Evolutionary conservation across 805 yeast genomes (phyloP).

Genomic region (Spencermartinsiella europaea): DNA sequence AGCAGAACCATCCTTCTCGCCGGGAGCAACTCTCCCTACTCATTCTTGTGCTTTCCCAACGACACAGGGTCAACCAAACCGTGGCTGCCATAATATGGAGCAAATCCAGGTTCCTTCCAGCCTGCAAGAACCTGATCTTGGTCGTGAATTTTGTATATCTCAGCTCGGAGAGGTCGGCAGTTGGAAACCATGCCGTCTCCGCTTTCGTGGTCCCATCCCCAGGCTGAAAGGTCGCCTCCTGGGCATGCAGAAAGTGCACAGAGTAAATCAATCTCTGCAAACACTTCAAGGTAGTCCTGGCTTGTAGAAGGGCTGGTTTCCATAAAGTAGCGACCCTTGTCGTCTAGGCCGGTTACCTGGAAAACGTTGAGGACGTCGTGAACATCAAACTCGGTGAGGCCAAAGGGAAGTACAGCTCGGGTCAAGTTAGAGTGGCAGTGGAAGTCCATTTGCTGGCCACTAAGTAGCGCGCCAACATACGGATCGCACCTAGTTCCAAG

Average conservation of each 20-base stretch:
- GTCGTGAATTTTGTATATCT: slow-evolving; percentile 52
- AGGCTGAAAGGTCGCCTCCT: slow-evolving; percentile 60
- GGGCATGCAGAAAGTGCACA: slow-evolving; percentile 66
- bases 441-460: slow-evolving; percentile 60
- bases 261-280: slow-evolving; percentile 59
- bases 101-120: slow-evolving; percentile 48
- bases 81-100: slow-evolving; percentile 52
- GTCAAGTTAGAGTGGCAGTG: slow-evolving; percentile 64
- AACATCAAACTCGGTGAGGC: slow-evolving; percentile 60
- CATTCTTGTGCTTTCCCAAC: not conserved
- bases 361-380: slow-evolving; percentile 67
- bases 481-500: slow-evolving; percentile 69
- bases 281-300: slow-evolving; percentile 59
- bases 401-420: slow-evolving; percentile 54
- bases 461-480: slow-evolving; percentile 56
- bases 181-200: slow-evolving; percentile 48
- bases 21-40: too few relatives aligned
- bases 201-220: slow-evolving; percentile 68
- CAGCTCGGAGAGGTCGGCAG: slow-evolving; percentile 59
- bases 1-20: too few relatives aligned
- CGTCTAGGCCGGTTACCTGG: slow-evolving; percentile 63
- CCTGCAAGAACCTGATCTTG: slow-evolving; percentile 36
- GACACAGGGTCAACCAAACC: slow-evolving; percentile 32
- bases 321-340: slow-evolving; percentile 63
- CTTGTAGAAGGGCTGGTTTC: slow-evolving; percentile 60